Evolutionary conservation across 805 yeast genomes (phyloP), one percentile per base, ranked within the genome.

Genomic region (Candida bentonensis): DNA sequence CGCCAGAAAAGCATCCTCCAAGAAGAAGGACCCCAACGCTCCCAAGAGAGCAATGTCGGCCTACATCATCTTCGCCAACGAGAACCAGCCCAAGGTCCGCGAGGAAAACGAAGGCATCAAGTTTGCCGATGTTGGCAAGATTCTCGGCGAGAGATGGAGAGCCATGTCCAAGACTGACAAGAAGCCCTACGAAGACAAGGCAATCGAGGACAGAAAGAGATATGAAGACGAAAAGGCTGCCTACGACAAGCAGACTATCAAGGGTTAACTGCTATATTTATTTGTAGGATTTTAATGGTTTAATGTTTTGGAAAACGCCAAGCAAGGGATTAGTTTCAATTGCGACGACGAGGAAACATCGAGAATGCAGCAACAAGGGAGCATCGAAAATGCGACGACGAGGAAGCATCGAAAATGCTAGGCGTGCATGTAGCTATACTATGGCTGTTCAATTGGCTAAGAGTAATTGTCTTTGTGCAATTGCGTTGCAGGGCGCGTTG

Each of bases 11-110:
- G 36, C 20, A 11, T 11, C 36, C 17, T 11, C 17, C 46, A 50
- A 52, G 49, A 55, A 54, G 57, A 54, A 54, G 57, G 59, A 55
- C 50, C 59, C 98, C 72, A 88, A 89, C 67, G 98, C 98, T 53
- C 98, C 98, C 66, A 92, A 92, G 85, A 84, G 97, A 70, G 86
- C 96, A 22, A 72, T 92, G 64, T 86, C 96, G 49, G 96, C 97
- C 43, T 92, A 92, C 80, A 88, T 92, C 97, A 88, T 85, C 78
- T 92, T 88, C 63, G 97, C 98, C 57, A 87, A 86, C 64, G 96
- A 87, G 61, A 84, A 85, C 76, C 88, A 98, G 74, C 96, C 89
- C 68, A 76, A 78, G 52, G 95, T 92, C 55, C 79, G 95, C 66
- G 79, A 89, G 50, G 97, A 88, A 65, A 86, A 89, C 75, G 96